These are phyloP conservation scores for Pelargonium myrrhifolium DNA, from an alignment of 441 rosid species.

Conservation along the genomic window DNA sequence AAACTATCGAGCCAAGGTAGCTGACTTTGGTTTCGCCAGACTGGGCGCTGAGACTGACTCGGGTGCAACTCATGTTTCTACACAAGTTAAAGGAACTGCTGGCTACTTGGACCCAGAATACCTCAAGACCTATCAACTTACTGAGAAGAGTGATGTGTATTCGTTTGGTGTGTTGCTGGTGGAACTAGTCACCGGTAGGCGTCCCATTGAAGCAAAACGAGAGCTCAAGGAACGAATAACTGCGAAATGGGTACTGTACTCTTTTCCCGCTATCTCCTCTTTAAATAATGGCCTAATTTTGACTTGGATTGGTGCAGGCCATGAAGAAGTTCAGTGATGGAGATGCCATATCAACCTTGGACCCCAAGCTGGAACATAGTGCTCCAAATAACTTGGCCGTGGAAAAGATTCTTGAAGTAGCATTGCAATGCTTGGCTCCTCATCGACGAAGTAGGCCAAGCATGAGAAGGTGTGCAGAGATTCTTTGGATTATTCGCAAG, in stretches of 20 bases:
- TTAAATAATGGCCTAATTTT: not conserved
- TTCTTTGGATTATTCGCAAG: conserved; percentile 81
- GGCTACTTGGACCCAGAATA: conserved; percentile 94
- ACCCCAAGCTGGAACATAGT: conserved; percentile 53
- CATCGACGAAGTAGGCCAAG: conserved; percentile 61
- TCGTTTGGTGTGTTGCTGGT: conserved; percentile 87
- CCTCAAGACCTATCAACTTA: conserved; percentile 75
- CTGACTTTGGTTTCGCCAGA: conserved; percentile 91
- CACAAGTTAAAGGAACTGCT: conserved; percentile 97
- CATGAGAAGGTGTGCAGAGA: conserved; percentile 80
- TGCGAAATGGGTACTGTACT: conserved; percentile 56
- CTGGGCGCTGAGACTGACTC: conserved; percentile 66
- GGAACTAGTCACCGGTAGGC: conserved; percentile 73
- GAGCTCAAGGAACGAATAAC: conserved; percentile 72
- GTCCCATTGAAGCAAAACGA: conserved; percentile 76
- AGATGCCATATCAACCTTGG: conserved; percentile 48
- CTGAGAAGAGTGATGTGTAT: conserved; percentile 90
- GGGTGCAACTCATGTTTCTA: conserved; percentile 83
- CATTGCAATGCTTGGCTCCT: conserved; percentile 70
- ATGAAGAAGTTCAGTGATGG: conserved; percentile 61
- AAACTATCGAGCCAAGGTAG: conserved; percentile 78
- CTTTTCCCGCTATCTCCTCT: conserved; percentile 3
- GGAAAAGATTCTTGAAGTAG: conserved; percentile 69
- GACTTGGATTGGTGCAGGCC: conserved; percentile 44
- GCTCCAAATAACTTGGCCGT: conserved; percentile 43